Evolutionary conservation across 305 asterid species (phyloP).

Genomic region (Withania somnifera): DNA sequence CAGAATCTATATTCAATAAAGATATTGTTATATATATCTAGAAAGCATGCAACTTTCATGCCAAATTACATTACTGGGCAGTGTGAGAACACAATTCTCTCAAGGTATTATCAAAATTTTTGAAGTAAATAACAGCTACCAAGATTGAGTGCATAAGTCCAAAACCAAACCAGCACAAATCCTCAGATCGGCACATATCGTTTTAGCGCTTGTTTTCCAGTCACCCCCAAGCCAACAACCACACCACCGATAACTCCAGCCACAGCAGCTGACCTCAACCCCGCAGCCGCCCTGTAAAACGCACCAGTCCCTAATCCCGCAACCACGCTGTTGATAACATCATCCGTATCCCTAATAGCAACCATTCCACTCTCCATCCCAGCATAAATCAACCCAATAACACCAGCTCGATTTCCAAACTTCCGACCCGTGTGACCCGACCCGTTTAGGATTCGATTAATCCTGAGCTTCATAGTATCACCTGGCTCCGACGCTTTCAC

Average conservation of each 20-base stretch:
- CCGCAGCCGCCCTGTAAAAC: constrained; percentile 86
- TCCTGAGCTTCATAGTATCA: constrained; percentile 58
- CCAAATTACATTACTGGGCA: not conserved
- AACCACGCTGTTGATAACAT: constrained; percentile 73
- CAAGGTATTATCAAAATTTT: constrained; percentile 30
- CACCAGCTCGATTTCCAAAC: constrained; percentile 76
- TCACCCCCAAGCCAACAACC: constrained; percentile 67
- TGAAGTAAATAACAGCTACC: not conserved
- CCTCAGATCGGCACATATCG: constrained; percentile 69
- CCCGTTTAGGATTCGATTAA: constrained; percentile 67
- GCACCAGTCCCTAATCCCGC: constrained; percentile 92
- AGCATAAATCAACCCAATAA: constrained; percentile 71
- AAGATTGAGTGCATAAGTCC: not conserved
- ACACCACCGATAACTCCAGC: constrained; percentile 94
- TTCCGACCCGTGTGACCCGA: constrained; percentile 69
- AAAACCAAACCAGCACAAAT: constrained; percentile 1
- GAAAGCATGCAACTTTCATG: constrained; percentile 14
- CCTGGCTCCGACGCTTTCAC: constrained; percentile 60
- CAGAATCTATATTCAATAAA: constrained; percentile 1
- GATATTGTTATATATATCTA: not conserved
- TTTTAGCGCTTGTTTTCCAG: constrained; percentile 76
- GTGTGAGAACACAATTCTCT: constrained; percentile 6
- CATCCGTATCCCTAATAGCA: constrained; percentile 72
- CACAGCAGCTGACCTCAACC: constrained; percentile 85
- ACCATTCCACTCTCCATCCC: constrained; percentile 91